Evolutionary conservation across 495 filamentous ascomycete species (phyloP), one percentile per base, ranked within the genome.

Genomic region (Penicillium soppii): DNA sequence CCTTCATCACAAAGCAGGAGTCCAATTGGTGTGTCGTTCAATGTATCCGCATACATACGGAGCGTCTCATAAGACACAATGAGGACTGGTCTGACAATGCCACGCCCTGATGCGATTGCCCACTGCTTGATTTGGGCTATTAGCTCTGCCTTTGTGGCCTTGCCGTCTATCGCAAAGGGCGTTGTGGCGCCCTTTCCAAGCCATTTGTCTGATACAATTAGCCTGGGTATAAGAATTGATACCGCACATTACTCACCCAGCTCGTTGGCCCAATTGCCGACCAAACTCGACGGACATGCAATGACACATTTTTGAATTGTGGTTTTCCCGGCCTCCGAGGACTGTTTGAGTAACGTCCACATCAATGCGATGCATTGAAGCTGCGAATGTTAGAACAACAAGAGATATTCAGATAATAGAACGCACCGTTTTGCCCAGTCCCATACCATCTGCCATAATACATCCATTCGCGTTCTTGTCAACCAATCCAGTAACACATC

Each of bases 401-500:
- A 9, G 29, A 0, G 17, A 21, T 8, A 25, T 17, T 16, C 37
- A 6, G 2, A 27, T 22, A 15, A 5, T 4, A 3, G 13, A 27
- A 29, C 71, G 39, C 74, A 95, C 77, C 10, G 94, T 99, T 73
- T 99, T 99, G 38, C 94, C 94, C 26, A 99, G 70, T 37, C 94
- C 94, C 94, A 99, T 99, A 59, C 96, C 94, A 64, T 99, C 94
- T 56, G 94, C 94, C 94, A 99, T 99, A 65, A 99, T 99, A 65
- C 94, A 97, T 0, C 94, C 94, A 70, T 97, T 89, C 19, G 95
- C 95, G 49, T 91, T 94, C 36, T 85, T 81, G 63, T 99, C 94
- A 56, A 97, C 85, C 80, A 97, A 78, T 5, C 94, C 94, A 20
- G 92, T 97, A 16, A 91, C 90, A 66, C 89, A 95, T 44, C 82